phyloP scores from a whole-genome alignment of 2,329 filamentous ascomycete genomes.

The Aspergillus novofumigatus region DNA sequence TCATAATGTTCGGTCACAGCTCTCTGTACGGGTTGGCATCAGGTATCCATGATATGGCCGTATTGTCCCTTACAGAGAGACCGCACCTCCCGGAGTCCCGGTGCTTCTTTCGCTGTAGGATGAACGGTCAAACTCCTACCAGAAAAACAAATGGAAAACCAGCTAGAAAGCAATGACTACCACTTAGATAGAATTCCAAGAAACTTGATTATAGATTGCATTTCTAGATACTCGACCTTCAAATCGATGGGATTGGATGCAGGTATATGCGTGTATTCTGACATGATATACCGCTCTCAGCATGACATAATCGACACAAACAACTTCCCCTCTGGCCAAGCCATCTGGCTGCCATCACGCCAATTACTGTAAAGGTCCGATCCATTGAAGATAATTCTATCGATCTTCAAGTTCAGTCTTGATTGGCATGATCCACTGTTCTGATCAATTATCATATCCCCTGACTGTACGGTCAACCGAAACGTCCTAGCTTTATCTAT shows the following conservation, averaged over 20 bases:
- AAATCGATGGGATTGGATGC: background rate
- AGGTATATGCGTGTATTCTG: background rate
- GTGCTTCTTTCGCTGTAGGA: background rate
- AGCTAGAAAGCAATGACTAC: background rate
- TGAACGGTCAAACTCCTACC: background rate
- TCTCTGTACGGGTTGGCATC: background rate
- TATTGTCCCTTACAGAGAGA: background rate
- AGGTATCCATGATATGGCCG: background rate
- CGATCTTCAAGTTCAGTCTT: background rate
- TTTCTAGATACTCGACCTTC: background rate
- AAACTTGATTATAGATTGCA: background rate
- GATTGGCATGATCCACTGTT: background rate
- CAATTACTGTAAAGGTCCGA: background rate
- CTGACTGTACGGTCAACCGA: background rate
- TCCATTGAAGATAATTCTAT: background rate
- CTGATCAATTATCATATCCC: background rate
- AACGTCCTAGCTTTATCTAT: background rate
- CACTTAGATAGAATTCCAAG: background rate
- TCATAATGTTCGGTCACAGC: background rate
- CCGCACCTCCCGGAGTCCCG: background rate
- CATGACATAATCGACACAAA: background rate
- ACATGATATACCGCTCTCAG: background rate
- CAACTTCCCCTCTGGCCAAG: background rate
- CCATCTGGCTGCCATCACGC: constrained; percentile 1
- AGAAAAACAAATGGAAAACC: background rate